Conservation (phyloP, 164 flowering plant genomes). For the Chimonanthus praecox region DNA sequence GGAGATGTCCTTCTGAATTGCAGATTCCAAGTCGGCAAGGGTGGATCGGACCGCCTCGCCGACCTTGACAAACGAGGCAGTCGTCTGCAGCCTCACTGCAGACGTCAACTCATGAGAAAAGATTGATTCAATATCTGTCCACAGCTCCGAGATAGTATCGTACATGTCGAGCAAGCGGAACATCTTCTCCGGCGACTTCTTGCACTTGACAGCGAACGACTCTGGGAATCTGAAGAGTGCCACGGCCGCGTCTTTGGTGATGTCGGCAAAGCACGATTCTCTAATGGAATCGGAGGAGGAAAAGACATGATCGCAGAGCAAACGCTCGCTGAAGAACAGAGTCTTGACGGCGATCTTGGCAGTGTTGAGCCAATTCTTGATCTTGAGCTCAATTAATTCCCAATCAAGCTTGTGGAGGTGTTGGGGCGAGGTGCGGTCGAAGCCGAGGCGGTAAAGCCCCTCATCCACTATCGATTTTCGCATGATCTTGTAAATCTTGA, state of each 20-base stretch:
- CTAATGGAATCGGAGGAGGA: slow-evolving; percentile 34
- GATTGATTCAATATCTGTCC: slow-evolving; percentile 53
- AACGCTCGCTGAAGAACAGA: slow-evolving; percentile 54
- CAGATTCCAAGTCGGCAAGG: slow-evolving; percentile 44
- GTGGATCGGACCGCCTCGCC: slow-evolving; percentile 33
- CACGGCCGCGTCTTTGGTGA: slow-evolving; percentile 44
- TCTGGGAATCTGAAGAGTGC: slow-evolving; percentile 53
- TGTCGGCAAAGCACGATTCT: slow-evolving; percentile 56
- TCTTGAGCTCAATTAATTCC: slow-evolving; percentile 42
- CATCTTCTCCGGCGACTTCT: slow-evolving; percentile 50
- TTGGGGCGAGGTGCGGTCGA: slow-evolving; percentile 25
- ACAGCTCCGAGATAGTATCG: slow-evolving; percentile 33
- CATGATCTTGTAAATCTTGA: slow-evolving; percentile 41
- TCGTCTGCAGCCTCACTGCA: slow-evolving; percentile 39
- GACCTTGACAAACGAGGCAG: slow-evolving; percentile 32
- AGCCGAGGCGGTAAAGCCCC: slow-evolving; percentile 49
- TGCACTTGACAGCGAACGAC: slow-evolving; percentile 27
- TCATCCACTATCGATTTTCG: slow-evolving; percentile 67
- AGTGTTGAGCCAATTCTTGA: slow-evolving; percentile 52
- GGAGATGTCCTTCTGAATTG: slow-evolving; percentile 46
- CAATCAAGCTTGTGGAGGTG: slow-evolving; percentile 50
- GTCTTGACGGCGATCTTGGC: slow-evolving; percentile 44
- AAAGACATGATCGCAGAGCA: slow-evolving; percentile 65
- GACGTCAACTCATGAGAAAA: slow-evolving; percentile 52
- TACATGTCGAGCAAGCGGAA: slow-evolving; percentile 58